Evolutionary conservation across 177 flowering plant species (phyloP), one percentile per base, ranked within the genome.

Genomic region (Vitis hybrid): DNA sequence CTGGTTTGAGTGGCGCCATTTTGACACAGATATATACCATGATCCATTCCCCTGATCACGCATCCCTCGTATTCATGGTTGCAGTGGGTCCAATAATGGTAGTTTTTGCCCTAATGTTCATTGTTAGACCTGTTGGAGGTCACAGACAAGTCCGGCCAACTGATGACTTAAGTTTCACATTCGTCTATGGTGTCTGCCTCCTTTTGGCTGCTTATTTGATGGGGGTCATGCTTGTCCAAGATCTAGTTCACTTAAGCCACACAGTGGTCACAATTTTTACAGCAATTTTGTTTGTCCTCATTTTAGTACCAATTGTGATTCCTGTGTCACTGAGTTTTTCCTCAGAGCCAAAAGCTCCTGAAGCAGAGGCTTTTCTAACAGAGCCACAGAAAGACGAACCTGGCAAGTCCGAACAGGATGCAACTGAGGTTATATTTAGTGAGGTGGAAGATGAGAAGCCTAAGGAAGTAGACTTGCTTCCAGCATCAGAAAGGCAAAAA

Each of bases 391-490:
- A 78, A 59, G 79, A 84, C 74, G 92, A 82, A 64, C 34, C 88
- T 18, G 77, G 74, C 4, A 76, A 73, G 60, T 75, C 83, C 17
- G 76, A 63, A 32, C 74, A 77, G 10, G 84, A 84, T 58, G 50
- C 65, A 9, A 73, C 75, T 67, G 98, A 92, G 64, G 86, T 91
- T 32, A 84, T 95, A 68, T 77, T 95, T 5, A 93, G 99, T 83
- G 99, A 96, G 81, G 74, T 92, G n/a, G 99, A 96, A 81, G 99
- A 96, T 77, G 98, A 96, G 79, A 96, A 91, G 74, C 85, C 95
- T 2, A 79, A 74, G 69, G 99, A 85, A 30, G 88, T 88, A 2
- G 99, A 93, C 72, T 76, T 87, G 83, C 98, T 93, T 80, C 93
- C 99, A 2, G 86, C 89, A 40, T 72, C 67, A 14, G 99, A 96